These are phyloP conservation scores for Suillus tomentosus DNA, from an alignment of 768 basidiomycete species.

Conservation along the genomic window DNA sequence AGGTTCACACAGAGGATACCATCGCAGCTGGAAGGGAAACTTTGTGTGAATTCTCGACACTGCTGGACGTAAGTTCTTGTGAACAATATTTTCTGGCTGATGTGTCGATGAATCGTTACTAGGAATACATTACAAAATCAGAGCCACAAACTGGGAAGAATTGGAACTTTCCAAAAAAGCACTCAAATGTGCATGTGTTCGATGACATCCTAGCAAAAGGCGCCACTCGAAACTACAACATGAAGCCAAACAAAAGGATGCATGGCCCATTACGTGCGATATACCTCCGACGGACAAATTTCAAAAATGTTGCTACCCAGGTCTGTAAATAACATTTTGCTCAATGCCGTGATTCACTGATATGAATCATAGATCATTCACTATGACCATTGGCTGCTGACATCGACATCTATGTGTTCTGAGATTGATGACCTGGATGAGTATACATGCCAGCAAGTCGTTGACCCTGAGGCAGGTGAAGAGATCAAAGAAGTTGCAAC, in stretches of 20 bases:
- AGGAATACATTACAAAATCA: constrained; percentile 8
- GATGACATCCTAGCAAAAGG: constrained; percentile 36
- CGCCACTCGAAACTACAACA: constrained; percentile 32
- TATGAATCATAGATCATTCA: no score
- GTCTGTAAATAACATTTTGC: no score
- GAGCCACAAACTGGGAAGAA: constrained; percentile 16
- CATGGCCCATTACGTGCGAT: constrained; percentile 29
- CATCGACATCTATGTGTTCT: no score
- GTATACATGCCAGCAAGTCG: no score
- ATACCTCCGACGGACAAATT: constrained; percentile 34
- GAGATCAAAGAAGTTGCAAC: no score
- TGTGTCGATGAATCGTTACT: not conserved
- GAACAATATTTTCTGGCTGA: constrained; percentile 23
- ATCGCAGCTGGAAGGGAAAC: constrained; percentile 20
- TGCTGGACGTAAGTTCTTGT: not conserved
- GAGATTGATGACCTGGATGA: no score
- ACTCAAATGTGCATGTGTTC: constrained; percentile 34
- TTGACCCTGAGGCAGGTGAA: no score
- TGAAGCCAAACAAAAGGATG: constrained; percentile 33
- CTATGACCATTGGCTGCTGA: no score
- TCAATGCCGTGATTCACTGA: no score
- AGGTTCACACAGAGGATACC: constrained; percentile 34
- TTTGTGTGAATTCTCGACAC: constrained; percentile 9
- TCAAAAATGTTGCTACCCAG: constrained; percentile 30
- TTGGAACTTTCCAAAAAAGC: constrained; percentile 37